Evolutionary conservation across 1,284 basidiomycete species (phyloP).

Genomic region (Athelia psychrophila): DNA sequence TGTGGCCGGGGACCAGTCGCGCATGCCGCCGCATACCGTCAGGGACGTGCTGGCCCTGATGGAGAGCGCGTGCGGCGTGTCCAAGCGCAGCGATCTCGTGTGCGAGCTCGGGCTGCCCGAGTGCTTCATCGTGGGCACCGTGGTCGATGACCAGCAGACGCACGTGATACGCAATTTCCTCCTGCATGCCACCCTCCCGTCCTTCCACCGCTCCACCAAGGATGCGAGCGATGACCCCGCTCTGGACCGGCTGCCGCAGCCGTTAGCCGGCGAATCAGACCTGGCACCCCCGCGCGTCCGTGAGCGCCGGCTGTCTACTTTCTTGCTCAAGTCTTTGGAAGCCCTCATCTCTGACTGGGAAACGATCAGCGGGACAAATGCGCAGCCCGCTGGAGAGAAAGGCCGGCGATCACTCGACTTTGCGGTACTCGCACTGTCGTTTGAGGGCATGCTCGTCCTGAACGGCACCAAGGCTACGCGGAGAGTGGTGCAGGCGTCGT

Average conservation of each 20-base stretch:
- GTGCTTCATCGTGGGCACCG: constrained; percentile 57
- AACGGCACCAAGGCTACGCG: constrained; percentile 61
- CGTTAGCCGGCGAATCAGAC: constrained; percentile 16
- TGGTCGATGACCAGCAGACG: constrained; percentile 57
- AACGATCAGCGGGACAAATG: constrained; percentile 24
- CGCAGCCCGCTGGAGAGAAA: constrained; percentile 52
- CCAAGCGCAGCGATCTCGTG: constrained; percentile 42
- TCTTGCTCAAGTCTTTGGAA: constrained; percentile 61
- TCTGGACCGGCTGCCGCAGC: background rate
- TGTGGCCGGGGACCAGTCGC: constrained; percentile 36
- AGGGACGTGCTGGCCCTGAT: constrained; percentile 66
- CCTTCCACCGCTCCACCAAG: constrained; percentile 21
- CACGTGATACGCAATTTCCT: constrained; percentile 67
- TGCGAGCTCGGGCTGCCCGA: constrained; percentile 59
- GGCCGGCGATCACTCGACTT: constrained; percentile 69
- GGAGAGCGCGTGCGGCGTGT: constrained; percentile 56
- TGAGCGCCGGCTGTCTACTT: constrained; percentile 64
- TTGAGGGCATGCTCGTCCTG: constrained; percentile 62
- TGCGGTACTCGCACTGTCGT: constrained; percentile 59
- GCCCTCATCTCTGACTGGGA: constrained; percentile 50
- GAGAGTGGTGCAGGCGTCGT: constrained; percentile 60
- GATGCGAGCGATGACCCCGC: background rate
- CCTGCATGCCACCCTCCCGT: constrained; percentile 60
- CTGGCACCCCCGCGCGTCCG: constrained; percentile 44
- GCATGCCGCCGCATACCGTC: constrained; percentile 48